Evolutionary conservation across 345 rosid genomes (phyloP), one percentile per base, ranked within the genome.

Genomic region (Lenwebbia sp.): DNA sequence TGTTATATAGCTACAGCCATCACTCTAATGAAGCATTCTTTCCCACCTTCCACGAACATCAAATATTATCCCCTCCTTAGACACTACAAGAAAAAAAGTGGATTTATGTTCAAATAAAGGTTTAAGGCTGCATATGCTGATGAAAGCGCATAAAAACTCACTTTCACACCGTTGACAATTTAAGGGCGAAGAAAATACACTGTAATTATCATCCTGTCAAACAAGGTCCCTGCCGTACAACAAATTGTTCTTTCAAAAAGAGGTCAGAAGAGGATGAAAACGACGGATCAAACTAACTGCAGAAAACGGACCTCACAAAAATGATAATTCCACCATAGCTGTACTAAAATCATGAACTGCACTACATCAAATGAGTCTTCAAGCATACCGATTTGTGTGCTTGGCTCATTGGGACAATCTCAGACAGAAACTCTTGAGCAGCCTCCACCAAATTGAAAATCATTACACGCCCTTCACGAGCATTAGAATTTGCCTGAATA

Each of bases 381-480:
- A 83, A 88, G 88, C 95, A 91, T 92, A 96, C 98, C 90, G 93
- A 60, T 87, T 93, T 90, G 50, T 89, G 89, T 51, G 92, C 83
- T 89, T 84, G 93, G 78, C 82, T 88, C 15, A 86, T 85, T 22
- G 98, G 97, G 86, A 92, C 93, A 51, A 95, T 89, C 92, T 93
- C 98, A 57, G 98, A 95, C 75, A 97, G 91, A 90, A 97, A 97
- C 88, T 97, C 99, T 91, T 97, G 99, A 86, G 98, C 98, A 88
- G 98, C 98, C 90, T 95, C 99, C 87, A 97, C 99, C 90, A 97
- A 90, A 92, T 96, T 97, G 89, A 88, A 96, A 90, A 97, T 95
- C 99, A 97, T 97, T 33, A 97, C 99, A 54, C 98, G 93, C 74
- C 98, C 99, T 91, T 95, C 98, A 50, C 98, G 95, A 30, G 99